Evolutionary conservation across 2,329 filamentous ascomycete genomes (phyloP).

Genomic region (Pseudogymnoascus sp.): DNA sequence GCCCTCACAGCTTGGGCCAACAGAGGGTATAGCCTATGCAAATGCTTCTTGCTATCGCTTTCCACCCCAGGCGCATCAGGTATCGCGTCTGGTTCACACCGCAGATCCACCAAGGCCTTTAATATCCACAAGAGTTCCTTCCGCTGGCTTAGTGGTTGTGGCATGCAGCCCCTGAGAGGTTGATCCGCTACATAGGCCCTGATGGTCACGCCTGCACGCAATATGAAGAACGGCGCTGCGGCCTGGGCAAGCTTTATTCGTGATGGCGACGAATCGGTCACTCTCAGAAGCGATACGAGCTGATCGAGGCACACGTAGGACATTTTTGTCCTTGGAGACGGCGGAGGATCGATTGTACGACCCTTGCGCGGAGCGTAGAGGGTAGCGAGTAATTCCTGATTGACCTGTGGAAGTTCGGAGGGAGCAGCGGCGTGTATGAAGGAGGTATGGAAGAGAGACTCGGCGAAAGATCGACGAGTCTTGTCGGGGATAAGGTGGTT

Average conservation of each 20-base stretch:
- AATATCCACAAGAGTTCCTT: slow-evolving; percentile 71
- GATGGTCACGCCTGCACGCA: slow-evolving; percentile 73
- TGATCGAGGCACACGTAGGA: slow-evolving; percentile 74
- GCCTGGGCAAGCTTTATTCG: slow-evolving; percentile 55
- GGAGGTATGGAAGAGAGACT: slow-evolving; percentile 72
- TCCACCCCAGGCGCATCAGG: slow-evolving; percentile 45
- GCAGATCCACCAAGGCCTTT: slow-evolving; percentile 54
- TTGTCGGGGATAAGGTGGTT: slow-evolving; percentile 55
- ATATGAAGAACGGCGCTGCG: slow-evolving; percentile 70
- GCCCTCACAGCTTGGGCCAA: slow-evolving; percentile 55
- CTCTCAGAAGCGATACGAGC: slow-evolving; percentile 60
- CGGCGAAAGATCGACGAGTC: slow-evolving; percentile 61
- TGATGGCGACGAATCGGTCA: slow-evolving; percentile 33
- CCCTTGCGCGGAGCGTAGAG: slow-evolving; percentile 62
- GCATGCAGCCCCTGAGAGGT: slow-evolving; percentile 79
- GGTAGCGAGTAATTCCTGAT: slow-evolving; percentile 46
- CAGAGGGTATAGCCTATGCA: slow-evolving; percentile 73
- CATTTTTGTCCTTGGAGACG: slow-evolving; percentile 61
- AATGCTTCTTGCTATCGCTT: slow-evolving; percentile 59
- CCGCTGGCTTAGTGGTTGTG: slow-evolving; percentile 73
- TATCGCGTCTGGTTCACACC: slow-evolving; percentile 63
- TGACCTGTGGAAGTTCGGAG: slow-evolving; percentile 45
- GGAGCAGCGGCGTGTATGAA: slow-evolving; percentile 62
- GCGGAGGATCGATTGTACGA: slow-evolving; percentile 59
- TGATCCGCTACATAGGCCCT: slow-evolving; percentile 85